These are phyloP conservation scores for Gracilaria gracilis DNA, from an alignment of 23 red algal genomes.

Conservation along the genomic window DNA sequence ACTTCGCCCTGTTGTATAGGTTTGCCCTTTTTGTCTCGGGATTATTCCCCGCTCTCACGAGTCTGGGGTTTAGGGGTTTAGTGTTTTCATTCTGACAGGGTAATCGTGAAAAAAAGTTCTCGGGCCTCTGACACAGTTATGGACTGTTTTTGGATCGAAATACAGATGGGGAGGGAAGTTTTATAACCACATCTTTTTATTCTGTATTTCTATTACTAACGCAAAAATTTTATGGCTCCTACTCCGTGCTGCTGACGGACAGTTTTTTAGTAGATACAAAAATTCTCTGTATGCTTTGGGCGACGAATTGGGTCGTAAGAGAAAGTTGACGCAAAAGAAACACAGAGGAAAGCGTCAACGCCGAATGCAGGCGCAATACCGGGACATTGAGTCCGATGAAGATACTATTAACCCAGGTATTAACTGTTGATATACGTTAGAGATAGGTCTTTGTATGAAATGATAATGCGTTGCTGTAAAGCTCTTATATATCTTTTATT, in stretches of 20 bases:
- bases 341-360: not conserved
- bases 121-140: not conserved
- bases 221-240: not conserved
- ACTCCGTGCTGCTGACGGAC: not conserved
- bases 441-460: not conserved
- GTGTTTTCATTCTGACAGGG: not conserved
- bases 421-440: not conserved
- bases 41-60: too few species aligned
- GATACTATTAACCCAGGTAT: not conserved
- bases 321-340: not conserved
- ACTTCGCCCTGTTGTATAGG: too few species aligned
- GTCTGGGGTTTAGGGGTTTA: too few species aligned
- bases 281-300: slow-evolving; percentile 18
- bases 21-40: too few species aligned
- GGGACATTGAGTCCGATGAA: not conserved
- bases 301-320: not conserved
- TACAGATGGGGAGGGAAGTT: not conserved
- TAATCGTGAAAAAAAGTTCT: not conserved
- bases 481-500: too few species aligned
- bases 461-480: too few species aligned
- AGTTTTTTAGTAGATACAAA: slow-evolving; percentile 5
- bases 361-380: not conserved
- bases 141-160: not conserved
- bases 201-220: not conserved
- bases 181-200: not conserved